Evolutionary conservation across 1,139 yeast species (phyloP).

Genomic region (Yamadazyma taylorii): DNA sequence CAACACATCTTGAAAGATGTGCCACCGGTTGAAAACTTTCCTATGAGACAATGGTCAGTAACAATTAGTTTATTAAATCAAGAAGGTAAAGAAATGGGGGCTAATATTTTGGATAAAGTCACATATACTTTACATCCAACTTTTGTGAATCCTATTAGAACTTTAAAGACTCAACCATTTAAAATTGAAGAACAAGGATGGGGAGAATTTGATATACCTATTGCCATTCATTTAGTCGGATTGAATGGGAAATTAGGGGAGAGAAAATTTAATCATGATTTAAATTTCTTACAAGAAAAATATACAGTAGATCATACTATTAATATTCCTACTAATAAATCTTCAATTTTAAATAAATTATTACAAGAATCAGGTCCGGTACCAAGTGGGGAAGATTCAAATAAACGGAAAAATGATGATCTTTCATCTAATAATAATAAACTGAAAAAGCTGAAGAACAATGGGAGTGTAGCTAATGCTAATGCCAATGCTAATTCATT

Average conservation of each 20-base stretch:
- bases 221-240: conserved; percentile 68
- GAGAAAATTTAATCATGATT: conserved; percentile 80
- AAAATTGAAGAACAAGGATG: conserved; percentile 92
- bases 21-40: conserved; percentile 88
- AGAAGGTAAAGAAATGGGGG: conserved; percentile 82
- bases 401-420: conserved; percentile 27
- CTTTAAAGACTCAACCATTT: conserved; percentile 84
- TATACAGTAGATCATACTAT: conserved; percentile 78
- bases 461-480: conserved; percentile 19
- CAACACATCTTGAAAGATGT: conserved; percentile 82
- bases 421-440: conserved; percentile 35
- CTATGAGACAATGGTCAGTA: conserved; percentile 94
- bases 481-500: too few relatives aligned
- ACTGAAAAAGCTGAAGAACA: conserved; percentile 64
- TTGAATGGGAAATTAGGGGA: conserved; percentile 81
- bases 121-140: conserved; percentile 95
- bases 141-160: conserved; percentile 82
- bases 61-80: conserved; percentile 73
- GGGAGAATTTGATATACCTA: conserved; percentile 95
- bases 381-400: conserved; percentile 48
- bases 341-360: conserved; percentile 63
- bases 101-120: conserved; percentile 86
- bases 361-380: conserved; percentile 82
- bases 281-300: conserved; percentile 77
- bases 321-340: conserved; percentile 74